These are phyloP conservation scores for Telopea speciosissima DNA, from an alignment of 177 flowering plant species.

Conservation along the genomic window DNA sequence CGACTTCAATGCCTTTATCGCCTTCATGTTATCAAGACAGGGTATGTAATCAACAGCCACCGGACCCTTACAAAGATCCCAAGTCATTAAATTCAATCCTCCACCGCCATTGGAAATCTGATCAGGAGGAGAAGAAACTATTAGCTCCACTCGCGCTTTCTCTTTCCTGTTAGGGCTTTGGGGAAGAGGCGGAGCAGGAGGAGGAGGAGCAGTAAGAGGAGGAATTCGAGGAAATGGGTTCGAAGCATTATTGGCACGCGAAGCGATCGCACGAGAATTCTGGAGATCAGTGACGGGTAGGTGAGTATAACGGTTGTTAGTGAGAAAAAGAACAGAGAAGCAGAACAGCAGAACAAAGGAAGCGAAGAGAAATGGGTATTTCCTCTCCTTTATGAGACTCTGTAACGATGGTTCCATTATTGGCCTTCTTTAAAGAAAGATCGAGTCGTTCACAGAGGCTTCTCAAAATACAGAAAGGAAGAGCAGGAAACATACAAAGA, in stretches of 20 bases:
- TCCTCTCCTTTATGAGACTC: slow-evolving; percentile 34
- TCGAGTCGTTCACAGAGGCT: neutral
- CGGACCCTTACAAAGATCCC: slow-evolving; percentile 37
- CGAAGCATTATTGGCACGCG: too few relatives aligned
- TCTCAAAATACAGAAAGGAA: too few relatives aligned
- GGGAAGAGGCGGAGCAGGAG: neutral
- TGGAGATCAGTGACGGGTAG: slow-evolving; percentile 3
- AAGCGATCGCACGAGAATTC: slow-evolving; percentile 6
- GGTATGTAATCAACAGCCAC: slow-evolving; percentile 79
- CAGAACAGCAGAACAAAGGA: slow-evolving; percentile 42
- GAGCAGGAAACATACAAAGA: too few relatives aligned
- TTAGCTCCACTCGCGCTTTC: neutral
- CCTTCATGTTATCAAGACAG: slow-evolving; percentile 73
- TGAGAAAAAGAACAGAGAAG: slow-evolving; percentile 34
- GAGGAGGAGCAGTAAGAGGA: too few relatives aligned
- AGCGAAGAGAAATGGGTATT: slow-evolving; percentile 52
- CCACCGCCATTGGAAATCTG: neutral
- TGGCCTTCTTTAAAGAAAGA: neutral
- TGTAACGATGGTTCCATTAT: slow-evolving; percentile 35
- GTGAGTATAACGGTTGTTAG: slow-evolving; percentile 8
- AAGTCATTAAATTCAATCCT: slow-evolving; percentile 14
- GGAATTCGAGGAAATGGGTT: neutral
- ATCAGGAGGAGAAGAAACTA: neutral
- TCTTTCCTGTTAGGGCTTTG: neutral
- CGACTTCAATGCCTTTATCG: slow-evolving; percentile 55